Conservation (phyloP, 768 basidiomycete genomes). For the Xerocomellus amylosporus region DNA sequence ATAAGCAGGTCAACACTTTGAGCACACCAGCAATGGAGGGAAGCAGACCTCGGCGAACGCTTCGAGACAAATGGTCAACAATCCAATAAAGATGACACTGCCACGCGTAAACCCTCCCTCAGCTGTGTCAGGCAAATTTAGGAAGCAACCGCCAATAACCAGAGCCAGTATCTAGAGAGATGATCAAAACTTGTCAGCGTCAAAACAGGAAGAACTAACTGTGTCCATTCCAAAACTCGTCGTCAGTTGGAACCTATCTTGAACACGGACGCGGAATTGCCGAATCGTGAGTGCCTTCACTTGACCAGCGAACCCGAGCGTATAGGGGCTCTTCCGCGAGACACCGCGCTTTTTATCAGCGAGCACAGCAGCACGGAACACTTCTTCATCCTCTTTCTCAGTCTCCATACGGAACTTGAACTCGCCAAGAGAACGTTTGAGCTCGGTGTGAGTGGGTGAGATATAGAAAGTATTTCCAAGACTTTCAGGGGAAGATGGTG, state of each 20-base stretch:
- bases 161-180: slow-evolving; percentile 34
- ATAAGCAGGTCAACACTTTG: slow-evolving; percentile 1
- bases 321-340: slow-evolving; percentile 78
- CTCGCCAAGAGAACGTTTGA: slow-evolving; percentile 49
- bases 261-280: slow-evolving; percentile 70
- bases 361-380: slow-evolving; percentile 72
- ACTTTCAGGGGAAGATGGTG: slow-evolving; percentile 60
- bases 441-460: slow-evolving; percentile 44
- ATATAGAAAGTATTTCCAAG: slow-evolving; percentile 61
- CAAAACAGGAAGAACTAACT: slow-evolving; percentile 38
- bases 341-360: slow-evolving; percentile 78
- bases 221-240: slow-evolving; percentile 65
- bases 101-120: slow-evolving; percentile 87
- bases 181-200: not conserved
- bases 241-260: slow-evolving; percentile 74
- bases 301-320: slow-evolving; percentile 73
- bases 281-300: slow-evolving; percentile 66
- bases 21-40: not conserved
- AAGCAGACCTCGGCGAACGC: slow-evolving; percentile 64
- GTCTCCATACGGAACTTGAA: slow-evolving; percentile 57
- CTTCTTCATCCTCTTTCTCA: slow-evolving; percentile 65
- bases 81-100: slow-evolving; percentile 69
- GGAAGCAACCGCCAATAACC: slow-evolving; percentile 72
- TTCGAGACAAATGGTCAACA: slow-evolving; percentile 66
- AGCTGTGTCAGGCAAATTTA: slow-evolving; percentile 67